A percentile compares a stretch with the other conserved stretches of the same genome.
These are phyloP conservation scores for Starmerella scarabaei DNA, from an alignment of 805 yeast genomes.

Conservation along the genomic window DNA sequence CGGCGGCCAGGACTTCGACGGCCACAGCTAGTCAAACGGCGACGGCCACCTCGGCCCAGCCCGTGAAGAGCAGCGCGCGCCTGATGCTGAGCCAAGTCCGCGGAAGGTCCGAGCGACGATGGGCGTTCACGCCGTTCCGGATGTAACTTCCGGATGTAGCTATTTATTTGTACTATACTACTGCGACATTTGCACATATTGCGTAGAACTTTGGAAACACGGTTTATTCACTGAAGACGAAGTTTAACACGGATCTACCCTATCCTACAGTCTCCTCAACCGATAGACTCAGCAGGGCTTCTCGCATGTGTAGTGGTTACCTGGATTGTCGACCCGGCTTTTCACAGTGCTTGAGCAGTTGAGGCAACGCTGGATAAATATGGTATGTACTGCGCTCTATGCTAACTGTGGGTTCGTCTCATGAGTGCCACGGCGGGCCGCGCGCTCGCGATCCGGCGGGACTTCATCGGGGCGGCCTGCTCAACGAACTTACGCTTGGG, in stretches of 20 bases:
- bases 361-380: too few species aligned
- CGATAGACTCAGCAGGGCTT: too few species aligned
- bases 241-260: too few species aligned
- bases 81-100: conserved; percentile 8
- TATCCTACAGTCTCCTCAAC: too few species aligned
- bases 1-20: background rate
- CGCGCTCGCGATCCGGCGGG: background rate
- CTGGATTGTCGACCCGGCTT: too few species aligned
- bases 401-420: background rate
- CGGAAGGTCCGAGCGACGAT: conserved; percentile 7
- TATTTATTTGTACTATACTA: background rate
- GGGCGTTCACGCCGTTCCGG: conserved; percentile 16
- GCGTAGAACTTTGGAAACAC: too few species aligned
- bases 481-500: conserved; percentile 6
- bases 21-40: background rate
- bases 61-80: conserved; percentile 1
- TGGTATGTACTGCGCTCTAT: too few species aligned
- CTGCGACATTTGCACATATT: too few species aligned
- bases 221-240: too few species aligned
- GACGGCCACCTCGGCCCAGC: background rate
- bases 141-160: conserved; percentile 2
- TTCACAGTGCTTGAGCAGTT: too few species aligned
- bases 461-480: conserved; percentile 2
- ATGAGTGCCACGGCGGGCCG: background rate
- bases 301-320: too few species aligned